Conservation (phyloP, 306 rosid genomes). For the Lathyrus sativus region DNA sequence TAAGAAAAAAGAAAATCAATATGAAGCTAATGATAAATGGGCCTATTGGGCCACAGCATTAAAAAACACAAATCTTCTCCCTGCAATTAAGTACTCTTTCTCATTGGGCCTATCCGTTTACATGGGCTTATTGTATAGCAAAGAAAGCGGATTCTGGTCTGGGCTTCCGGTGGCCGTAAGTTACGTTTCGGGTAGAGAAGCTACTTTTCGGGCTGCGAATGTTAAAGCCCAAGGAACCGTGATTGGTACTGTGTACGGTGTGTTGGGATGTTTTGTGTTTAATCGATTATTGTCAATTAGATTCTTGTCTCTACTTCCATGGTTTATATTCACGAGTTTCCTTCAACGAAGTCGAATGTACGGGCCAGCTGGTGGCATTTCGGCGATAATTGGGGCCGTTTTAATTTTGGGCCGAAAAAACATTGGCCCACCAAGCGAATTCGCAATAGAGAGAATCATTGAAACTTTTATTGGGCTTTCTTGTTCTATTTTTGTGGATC, state of each 20-base stretch:
- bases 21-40: constrained; percentile 21
- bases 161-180: constrained; percentile 70
- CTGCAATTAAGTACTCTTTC: constrained; percentile 55
- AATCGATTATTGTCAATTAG: constrained; percentile 42
- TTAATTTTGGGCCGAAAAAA: constrained; percentile 59
- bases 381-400: constrained; percentile 67
- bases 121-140: constrained; percentile 59
- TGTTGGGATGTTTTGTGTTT: constrained; percentile 60
- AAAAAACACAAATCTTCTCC: constrained; percentile 35
- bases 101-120: constrained; percentile 63
- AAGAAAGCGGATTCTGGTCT: constrained; percentile 61
- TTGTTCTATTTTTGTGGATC: constrained; percentile 54
- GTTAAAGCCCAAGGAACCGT: constrained; percentile 70
- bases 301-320: constrained; percentile 66
- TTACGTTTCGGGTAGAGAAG: constrained; percentile 54
- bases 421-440: constrained; percentile 64
- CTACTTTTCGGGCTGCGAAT: constrained; percentile 63
- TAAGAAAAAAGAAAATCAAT: neutral
- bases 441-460: constrained; percentile 56
- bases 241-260: constrained; percentile 67
- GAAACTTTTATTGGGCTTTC: constrained; percentile 72
- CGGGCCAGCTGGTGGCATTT: constrained; percentile 70
- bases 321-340: constrained; percentile 70
- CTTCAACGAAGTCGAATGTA: constrained; percentile 66
- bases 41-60: constrained; percentile 24